A percentile compares a stretch with the other conserved stretches of the same genome.
phyloP scores from a whole-genome alignment of 805 yeast species.

The Candida gorgasii region DNA sequence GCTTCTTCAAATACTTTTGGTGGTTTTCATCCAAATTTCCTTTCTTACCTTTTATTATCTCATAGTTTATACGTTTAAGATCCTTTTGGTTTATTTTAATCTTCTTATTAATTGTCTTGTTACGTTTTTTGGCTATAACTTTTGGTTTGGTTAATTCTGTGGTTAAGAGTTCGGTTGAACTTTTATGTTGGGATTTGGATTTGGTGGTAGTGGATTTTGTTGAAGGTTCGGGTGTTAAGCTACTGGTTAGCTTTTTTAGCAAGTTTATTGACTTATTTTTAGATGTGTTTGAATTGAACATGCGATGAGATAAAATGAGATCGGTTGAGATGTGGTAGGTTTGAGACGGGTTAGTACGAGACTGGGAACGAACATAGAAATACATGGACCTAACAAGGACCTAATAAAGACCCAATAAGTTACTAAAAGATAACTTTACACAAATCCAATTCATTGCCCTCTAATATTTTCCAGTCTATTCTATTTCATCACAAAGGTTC shows the following conservation, averaged over 20 bases:
- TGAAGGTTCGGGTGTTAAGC: neutral
- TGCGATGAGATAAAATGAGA: constrained; percentile 12
- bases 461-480: too few species aligned
- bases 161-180: constrained; percentile 21
- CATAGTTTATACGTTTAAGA: constrained; percentile 37
- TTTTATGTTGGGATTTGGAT: neutral
- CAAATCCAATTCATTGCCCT: too few species aligned
- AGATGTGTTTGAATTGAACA: constrained; percentile 30
- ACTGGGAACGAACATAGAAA: too few species aligned
- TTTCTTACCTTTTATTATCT: constrained; percentile 36
- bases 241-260: constrained; percentile 36
- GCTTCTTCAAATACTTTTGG: constrained; percentile 37
- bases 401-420: too few species aligned
- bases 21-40: constrained; percentile 31
- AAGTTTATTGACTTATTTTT: constrained; percentile 38
- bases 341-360: too few species aligned
- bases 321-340: too few species aligned
- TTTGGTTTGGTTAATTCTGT: constrained; percentile 18
- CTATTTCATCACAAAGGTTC: too few species aligned
- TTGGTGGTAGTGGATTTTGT: neutral
- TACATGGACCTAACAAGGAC: neutral
- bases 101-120: constrained; percentile 28
- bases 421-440: too few species aligned
- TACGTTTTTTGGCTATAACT: constrained; percentile 21
- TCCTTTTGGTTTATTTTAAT: constrained; percentile 32